Conservation (phyloP, 192 early-diverging fungal genomes). For the Backusella macrospora region DNA sequence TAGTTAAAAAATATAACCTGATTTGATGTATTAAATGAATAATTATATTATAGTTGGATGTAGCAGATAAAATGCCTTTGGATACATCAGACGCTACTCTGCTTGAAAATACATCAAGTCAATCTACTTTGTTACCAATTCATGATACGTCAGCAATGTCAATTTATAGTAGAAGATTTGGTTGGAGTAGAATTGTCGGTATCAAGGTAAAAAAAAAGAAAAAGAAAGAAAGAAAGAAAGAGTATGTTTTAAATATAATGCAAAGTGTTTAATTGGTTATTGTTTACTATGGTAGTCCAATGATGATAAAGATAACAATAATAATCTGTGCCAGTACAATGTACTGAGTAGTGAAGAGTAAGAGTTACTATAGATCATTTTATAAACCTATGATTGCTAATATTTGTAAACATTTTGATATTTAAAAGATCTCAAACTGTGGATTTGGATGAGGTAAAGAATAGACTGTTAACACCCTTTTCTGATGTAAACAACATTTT, state of each 20-base stretch:
- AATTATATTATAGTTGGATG: background rate
- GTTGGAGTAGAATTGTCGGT: slow-evolving; percentile 12
- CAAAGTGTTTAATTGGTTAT: background rate
- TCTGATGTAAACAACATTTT: slow-evolving; percentile 7
- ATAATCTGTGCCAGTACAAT: background rate
- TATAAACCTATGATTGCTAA: background rate
- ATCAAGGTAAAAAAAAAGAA: background rate
- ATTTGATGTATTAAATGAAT: background rate
- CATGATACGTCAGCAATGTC: slow-evolving; percentile 18
- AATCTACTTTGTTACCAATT: slow-evolving; percentile 8
- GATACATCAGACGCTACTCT: background rate
- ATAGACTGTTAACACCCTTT: background rate
- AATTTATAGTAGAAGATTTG: slow-evolving; percentile 4
- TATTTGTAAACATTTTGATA: background rate
- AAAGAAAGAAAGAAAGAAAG: background rate
- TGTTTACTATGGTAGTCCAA: background rate
- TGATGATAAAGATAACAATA: background rate
- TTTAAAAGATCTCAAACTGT: background rate
- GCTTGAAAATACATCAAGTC: background rate
- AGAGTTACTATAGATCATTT: background rate
- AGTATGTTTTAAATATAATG: background rate
- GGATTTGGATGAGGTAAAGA: slow-evolving; percentile 3
- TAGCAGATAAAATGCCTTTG: slow-evolving; percentile 16
- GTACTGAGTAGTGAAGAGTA: background rate
- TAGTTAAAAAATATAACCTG: background rate